Evolutionary conservation across 1,139 yeast species (phyloP).

Genomic region (Yamadazyma trypodendri): DNA sequence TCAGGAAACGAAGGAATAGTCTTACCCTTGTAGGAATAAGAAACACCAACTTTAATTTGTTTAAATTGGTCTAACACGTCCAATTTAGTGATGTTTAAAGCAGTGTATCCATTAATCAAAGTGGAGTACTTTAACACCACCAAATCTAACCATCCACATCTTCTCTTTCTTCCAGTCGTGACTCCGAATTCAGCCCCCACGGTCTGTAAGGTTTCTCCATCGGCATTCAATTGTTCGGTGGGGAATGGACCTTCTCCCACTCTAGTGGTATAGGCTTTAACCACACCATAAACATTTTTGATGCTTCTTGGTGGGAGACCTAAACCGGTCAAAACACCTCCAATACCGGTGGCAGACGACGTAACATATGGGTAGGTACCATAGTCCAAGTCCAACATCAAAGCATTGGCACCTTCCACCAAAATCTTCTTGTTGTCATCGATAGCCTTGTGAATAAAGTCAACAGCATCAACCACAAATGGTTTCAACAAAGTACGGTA

Average conservation of each 20-base stretch:
- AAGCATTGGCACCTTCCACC: slow-evolving; percentile 97
- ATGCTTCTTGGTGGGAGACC: slow-evolving; percentile 90
- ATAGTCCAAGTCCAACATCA: slow-evolving; percentile 95
- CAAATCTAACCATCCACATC: slow-evolving; percentile 99
- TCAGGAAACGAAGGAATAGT: slow-evolving; percentile 83
- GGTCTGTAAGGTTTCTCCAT: slow-evolving; percentile 82
- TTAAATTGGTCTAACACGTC: slow-evolving; percentile 90
- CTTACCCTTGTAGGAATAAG: slow-evolving; percentile 78
- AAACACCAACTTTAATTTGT: slow-evolving; percentile 83
- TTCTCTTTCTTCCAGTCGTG: slow-evolving; percentile 98
- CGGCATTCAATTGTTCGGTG: slow-evolving; percentile 86
- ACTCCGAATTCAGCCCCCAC: slow-evolving; percentile 98
- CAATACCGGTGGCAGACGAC: slow-evolving; percentile 92
- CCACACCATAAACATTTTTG: slow-evolving; percentile 87
- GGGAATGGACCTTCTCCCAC: slow-evolving; percentile 99
- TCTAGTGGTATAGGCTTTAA: slow-evolving; percentile 96
- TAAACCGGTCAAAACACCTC: slow-evolving; percentile 96
- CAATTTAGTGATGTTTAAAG: slow-evolving; percentile 89
- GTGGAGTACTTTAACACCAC: slow-evolving; percentile 92
- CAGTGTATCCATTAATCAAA: slow-evolving; percentile 90
- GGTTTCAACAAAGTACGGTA: slow-evolving; percentile 78
- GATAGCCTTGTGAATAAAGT: slow-evolving; percentile 84
- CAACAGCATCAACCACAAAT: slow-evolving; percentile 89
- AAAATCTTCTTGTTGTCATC: slow-evolving; percentile 77
- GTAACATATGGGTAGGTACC: slow-evolving; percentile 99